Base-by-base conservation (phyloP, 2,329 filamentous ascomycete genomes). In the Fusarium illudens region DNA sequence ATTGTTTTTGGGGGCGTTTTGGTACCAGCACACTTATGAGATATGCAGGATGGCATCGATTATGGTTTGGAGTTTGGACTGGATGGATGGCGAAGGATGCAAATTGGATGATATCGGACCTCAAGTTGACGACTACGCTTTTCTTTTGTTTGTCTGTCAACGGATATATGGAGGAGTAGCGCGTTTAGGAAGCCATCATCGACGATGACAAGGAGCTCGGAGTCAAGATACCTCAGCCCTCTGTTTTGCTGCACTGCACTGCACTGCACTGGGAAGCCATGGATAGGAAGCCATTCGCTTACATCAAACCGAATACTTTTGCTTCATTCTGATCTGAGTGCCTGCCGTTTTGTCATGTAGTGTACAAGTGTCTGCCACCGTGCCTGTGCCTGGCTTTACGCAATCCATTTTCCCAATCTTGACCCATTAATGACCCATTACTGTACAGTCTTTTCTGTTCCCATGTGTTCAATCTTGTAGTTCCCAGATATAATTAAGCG, bases 211-310 rank as follows among this genome's bases (percentile, higher is more conserved):
- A 8, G 66, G 66, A 60, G 62, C 58, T 63, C 13, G 13, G 66
- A 68, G 66, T 68, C 36, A 56, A 69, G 62, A 70, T 68, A 68
- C 66, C 66, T 68, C 34, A 11, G 62, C 48, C 67, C 44, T 51
- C 37, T 39, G 30, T 20, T 54, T 51, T 63, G n/a, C n/a, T n/a
- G n/a, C 50, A 44, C 51, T 39, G 27, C 37, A 39, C 46, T 54
- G n/a, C 50, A 44, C 51, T 39, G 27, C 37, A 39, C 46, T 54
- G n/a, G 6, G 30, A 59, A 63, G 62, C 34, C 55, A 69, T 42
- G 50, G 57, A 46, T 57, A 54, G 50, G 42, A 46, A 36, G n/a
- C 20, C 22, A 57, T 60, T 70, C 51, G 42, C 67, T 57, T 67
- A 51, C 12, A 46, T 44, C 17, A 30, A 10, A 5, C 17, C 4